Evolutionary conservation across 1,284 basidiomycete genomes (phyloP).

Genomic region (Ceratorhiza oryzae-sativae): DNA sequence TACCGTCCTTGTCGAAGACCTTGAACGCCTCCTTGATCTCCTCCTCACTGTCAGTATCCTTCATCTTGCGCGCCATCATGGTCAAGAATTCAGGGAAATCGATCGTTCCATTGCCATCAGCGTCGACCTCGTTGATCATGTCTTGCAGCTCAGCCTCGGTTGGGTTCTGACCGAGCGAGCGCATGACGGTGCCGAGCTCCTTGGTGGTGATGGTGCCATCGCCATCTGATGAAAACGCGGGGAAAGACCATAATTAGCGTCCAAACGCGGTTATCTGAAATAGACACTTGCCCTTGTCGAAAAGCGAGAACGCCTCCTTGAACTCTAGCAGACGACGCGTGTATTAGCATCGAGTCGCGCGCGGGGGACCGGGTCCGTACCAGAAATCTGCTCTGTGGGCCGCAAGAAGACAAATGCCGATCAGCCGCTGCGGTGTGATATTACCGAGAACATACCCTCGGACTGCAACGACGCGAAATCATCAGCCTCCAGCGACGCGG

Average conservation of each 20-base stretch:
- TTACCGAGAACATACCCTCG: constrained; percentile 60
- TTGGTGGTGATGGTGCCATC: constrained; percentile 97
- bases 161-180: constrained; percentile 94
- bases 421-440: constrained; percentile 38
- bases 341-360: constrained; percentile 44
- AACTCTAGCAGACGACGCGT: constrained; percentile 59
- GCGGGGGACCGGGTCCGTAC: constrained; percentile 52
- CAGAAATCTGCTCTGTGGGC: constrained; percentile 68
- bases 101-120: constrained; percentile 80
- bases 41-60: constrained; percentile 84
- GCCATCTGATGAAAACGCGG: constrained; percentile 67
- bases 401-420: constrained; percentile 14
- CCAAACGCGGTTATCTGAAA: neutral
- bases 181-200: constrained; percentile 97
- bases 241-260: constrained; percentile 5
- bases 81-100: constrained; percentile 95
- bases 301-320: constrained; percentile 93
- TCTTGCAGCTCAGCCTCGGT: constrained; percentile 95
- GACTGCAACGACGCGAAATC: constrained; percentile 54
- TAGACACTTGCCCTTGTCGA: constrained; percentile 79
- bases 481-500: constrained; percentile 39
- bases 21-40: constrained; percentile 73
- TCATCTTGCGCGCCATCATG: constrained; percentile 96
- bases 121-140: constrained; percentile 68
- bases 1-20: constrained; percentile 71